Evolutionary conservation across 2,329 filamentous ascomycete species (phyloP).

Genomic region (Botrytis byssoidea): DNA sequence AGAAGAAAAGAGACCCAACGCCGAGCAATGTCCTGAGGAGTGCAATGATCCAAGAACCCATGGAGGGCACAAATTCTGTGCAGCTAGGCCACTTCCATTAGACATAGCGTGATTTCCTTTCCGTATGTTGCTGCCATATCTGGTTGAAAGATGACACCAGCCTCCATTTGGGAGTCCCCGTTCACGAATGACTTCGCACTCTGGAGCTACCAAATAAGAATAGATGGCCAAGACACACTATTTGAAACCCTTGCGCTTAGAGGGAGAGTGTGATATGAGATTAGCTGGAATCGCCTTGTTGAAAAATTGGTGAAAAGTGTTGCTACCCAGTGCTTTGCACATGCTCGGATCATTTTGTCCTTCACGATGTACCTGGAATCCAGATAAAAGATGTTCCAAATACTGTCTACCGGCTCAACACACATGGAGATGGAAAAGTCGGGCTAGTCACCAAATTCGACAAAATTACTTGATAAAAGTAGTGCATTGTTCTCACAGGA

Average conservation of each 20-base stretch:
- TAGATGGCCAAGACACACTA: background rate
- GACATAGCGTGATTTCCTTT: background rate
- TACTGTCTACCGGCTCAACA: background rate
- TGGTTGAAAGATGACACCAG: background rate
- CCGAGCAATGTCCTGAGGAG: background rate
- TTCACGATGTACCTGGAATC: background rate
- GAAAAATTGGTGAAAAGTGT: background rate
- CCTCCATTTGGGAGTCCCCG: too few species aligned
- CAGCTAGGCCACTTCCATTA: background rate
- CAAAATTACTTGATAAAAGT: background rate
- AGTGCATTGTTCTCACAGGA: background rate
- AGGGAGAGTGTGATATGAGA: too few species aligned
- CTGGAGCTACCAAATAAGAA: background rate
- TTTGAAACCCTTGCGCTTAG: background rate
- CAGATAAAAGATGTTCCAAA: background rate
- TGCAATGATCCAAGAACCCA: too few species aligned
- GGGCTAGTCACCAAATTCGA: too few species aligned
- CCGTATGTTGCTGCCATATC: background rate
- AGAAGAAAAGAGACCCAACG: background rate
- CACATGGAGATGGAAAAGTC: background rate
- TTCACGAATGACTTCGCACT: background rate
- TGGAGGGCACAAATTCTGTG: background rate
- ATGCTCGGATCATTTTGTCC: background rate
- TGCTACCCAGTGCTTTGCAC: background rate
- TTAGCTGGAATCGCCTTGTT: background rate